phyloP scores from a whole-genome alignment of 352 stramenopile genomes.

The Phytophthora ohioensis region DNA sequence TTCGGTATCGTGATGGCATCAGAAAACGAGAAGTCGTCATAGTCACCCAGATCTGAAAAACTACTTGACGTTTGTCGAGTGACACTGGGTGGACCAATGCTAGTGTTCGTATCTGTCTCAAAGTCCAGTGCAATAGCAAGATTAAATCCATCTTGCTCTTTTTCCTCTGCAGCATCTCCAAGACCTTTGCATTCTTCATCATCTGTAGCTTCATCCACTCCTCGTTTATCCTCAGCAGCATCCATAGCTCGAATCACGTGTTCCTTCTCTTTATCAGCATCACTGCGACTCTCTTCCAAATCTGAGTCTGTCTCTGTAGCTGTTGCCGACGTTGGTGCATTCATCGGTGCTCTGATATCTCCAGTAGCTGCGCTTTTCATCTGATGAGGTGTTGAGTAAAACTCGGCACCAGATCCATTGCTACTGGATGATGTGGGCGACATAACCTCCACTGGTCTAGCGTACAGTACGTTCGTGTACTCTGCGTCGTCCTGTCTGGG shows the following conservation, averaged over 20 bases:
- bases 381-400: slow-evolving; percentile 19
- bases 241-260: slow-evolving; percentile 3
- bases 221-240: slow-evolving; percentile 29
- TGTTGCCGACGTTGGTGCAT: slow-evolving; percentile 33
- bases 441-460: slow-evolving; percentile 41
- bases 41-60: slow-evolving; percentile 89
- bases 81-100: slow-evolving; percentile 49
- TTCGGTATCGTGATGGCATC: slow-evolving; percentile 58
- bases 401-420: slow-evolving; percentile 53
- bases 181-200: slow-evolving; percentile 43
- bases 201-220: slow-evolving; percentile 17
- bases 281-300: slow-evolving; percentile 28
- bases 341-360: background rate
- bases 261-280: slow-evolving; percentile 36
- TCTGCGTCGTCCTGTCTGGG: slow-evolving; percentile 34
- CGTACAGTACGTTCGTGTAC: slow-evolving; percentile 43
- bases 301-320: slow-evolving; percentile 49
- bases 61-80: slow-evolving; percentile 87
- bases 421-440: slow-evolving; percentile 71
- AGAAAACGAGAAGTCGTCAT: slow-evolving; percentile 82
- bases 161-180: slow-evolving; percentile 31
- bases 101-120: slow-evolving; percentile 62
- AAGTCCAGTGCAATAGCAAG: slow-evolving; percentile 72
- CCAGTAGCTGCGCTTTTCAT: slow-evolving; percentile 10
- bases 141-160: slow-evolving; percentile 53